A percentile compares a stretch with the other conserved stretches of the same genome.
phyloP scores from a whole-genome alignment of 352 stramenopile species.

The Globisporangium emineosum region DNA sequence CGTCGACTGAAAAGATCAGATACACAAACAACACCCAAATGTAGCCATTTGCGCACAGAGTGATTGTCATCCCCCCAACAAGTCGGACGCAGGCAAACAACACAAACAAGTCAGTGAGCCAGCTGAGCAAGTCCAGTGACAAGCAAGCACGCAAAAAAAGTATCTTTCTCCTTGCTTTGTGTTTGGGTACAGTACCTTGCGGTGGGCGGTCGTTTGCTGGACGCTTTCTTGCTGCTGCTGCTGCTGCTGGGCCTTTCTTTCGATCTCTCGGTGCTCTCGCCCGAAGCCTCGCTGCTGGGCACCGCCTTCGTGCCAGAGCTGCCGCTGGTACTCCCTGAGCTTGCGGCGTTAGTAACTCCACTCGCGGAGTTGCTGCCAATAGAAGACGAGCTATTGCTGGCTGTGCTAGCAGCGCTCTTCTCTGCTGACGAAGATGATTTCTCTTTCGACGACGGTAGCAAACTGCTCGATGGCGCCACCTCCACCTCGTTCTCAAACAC shows the following conservation, averaged over 20 bases:
- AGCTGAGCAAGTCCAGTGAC: background rate
- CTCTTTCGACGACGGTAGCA: slow-evolving; percentile 26
- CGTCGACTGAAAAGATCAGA: background rate
- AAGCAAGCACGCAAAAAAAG: background rate
- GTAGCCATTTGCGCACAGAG: background rate
- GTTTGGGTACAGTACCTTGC: slow-evolving; percentile 32
- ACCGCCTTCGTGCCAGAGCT: slow-evolving; percentile 16
- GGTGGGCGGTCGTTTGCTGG: slow-evolving; percentile 51
- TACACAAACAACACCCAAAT: background rate
- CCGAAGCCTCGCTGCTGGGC: slow-evolving; percentile 1
- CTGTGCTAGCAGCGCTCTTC: slow-evolving; percentile 17
- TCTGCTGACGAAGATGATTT: slow-evolving; percentile 19
- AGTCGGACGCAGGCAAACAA: background rate
- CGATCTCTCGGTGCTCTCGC: slow-evolving; percentile 10
- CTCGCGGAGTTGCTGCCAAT: background rate
- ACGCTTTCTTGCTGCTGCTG: slow-evolving; percentile 47
- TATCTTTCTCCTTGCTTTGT: background rate
- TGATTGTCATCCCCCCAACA: background rate
- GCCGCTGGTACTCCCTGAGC: slow-evolving; percentile 16
- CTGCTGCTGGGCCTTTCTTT: slow-evolving; percentile 23
- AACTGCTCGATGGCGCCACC: slow-evolving; percentile 20
- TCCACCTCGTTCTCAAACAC: slow-evolving; percentile 57
- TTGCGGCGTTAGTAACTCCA: background rate
- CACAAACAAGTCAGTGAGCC: background rate
- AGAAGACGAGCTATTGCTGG: background rate